phyloP scores from a whole-genome alignment of 805 yeast genomes.

The Torulaspora franciscae region DNA sequence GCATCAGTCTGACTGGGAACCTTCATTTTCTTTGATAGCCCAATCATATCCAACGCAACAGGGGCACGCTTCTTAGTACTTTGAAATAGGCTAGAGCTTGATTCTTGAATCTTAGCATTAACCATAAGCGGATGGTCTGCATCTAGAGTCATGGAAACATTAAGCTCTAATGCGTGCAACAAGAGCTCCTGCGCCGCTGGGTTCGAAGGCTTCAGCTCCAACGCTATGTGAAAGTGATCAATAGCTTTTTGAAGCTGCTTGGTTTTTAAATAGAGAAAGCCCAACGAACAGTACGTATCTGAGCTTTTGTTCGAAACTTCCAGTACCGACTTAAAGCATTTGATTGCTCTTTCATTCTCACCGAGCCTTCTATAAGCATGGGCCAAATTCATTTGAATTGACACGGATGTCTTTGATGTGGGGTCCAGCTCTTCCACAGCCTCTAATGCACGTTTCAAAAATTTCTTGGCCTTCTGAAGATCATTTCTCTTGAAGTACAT shows the following conservation, averaged over 20 bases:
- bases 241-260: slow-evolving; percentile 65
- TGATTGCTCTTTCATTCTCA: slow-evolving; percentile 59
- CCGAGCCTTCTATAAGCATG: slow-evolving; percentile 76
- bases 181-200: slow-evolving; percentile 79
- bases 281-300: slow-evolving; percentile 77
- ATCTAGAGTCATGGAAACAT: slow-evolving; percentile 34
- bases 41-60: slow-evolving; percentile 10
- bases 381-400: slow-evolving; percentile 81
- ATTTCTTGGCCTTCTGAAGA: slow-evolving; percentile 61
- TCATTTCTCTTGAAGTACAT: slow-evolving; percentile 75
- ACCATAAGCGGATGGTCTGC: slow-evolving; percentile 31
- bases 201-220: slow-evolving; percentile 73
- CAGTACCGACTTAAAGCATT: slow-evolving; percentile 71
- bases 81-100: slow-evolving; percentile 9
- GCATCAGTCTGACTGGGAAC: slow-evolving; percentile 5
- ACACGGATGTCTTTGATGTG: slow-evolving; percentile 77
- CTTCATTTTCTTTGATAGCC: slow-evolving; percentile 11
- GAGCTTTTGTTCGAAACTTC: slow-evolving; percentile 65
- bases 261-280: slow-evolving; percentile 69
- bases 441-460: slow-evolving; percentile 62
- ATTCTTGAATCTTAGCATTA: slow-evolving; percentile 18
- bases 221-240: slow-evolving; percentile 70
- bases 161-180: slow-evolving; percentile 68
- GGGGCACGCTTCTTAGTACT: slow-evolving; percentile 14
- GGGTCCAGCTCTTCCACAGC: slow-evolving; percentile 66